Evolutionary conservation across 2,329 filamentous ascomycete species (phyloP), one percentile per base, ranked within the genome.

Genomic region (Plectosphaerella sp.): DNA sequence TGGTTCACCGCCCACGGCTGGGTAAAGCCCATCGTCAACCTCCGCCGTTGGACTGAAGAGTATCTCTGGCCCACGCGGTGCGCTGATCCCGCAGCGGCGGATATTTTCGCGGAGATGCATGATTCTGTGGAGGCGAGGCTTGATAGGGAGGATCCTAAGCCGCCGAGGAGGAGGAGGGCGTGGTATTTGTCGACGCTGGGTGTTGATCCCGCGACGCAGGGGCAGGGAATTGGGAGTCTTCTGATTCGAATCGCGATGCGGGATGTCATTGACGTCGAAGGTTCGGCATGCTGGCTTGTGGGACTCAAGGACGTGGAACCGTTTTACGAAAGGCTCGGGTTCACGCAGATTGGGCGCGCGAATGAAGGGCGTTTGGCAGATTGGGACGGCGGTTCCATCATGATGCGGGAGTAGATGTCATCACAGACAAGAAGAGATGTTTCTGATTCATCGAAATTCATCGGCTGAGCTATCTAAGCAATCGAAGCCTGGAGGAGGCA

Each of bases 351-450:
- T 20, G 67, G 59, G 10, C 64, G 67, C 50, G 62, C 62, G 12
- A 71, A 71, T 47, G 62, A 70, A 20, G 69, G 67, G 1, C 64
- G 68, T 52, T 47, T 72, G 57, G 55, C 59, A 10, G 58, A 60
- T 24, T 72, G 68, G 68, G 61, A 68, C 25, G 69, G 69, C 10
- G 68, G 69, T 1, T 47, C 60, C 8, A 54, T 72, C 54, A 72
- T 72, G 70, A 68, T 70, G 41, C 62, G 64, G 47, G 66, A 67
- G 51, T 70, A 59, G 50, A 57, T 33, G 51, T 24, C 35, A 41
- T 14, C 11, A 15, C 12, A n/a, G n/a, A 20, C n/a, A 16, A 33
- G 39, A 43, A 43, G n/a, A 10, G n/a, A 22, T 43, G 39, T 10
- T 10, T 33, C 22, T 9, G 28, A 33, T 22, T 20, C n/a, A 43